Evolutionary conservation across 2,329 filamentous ascomycete species (phyloP).

Genomic region (Alternaria arborescens): DNA sequence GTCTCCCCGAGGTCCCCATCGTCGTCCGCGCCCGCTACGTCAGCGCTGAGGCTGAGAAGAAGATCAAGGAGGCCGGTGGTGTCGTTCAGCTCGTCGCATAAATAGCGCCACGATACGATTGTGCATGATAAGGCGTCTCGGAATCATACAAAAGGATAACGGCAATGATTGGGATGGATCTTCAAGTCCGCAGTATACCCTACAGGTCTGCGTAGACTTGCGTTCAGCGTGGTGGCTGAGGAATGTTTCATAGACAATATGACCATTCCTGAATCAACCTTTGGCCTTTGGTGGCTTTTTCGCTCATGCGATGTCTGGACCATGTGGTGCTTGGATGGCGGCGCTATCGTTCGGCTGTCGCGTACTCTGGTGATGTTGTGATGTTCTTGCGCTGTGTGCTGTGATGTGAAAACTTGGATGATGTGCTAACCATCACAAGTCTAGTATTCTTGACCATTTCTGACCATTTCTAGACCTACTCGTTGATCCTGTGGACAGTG

Average conservation of each 20-base stretch:
- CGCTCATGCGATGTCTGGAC: neutral
- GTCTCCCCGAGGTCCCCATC: constrained; percentile 89
- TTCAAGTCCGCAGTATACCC: constrained; percentile 39
- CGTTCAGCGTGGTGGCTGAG: constrained; percentile 62
- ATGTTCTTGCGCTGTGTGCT: neutral
- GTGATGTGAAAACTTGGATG: neutral
- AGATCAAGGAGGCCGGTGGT: constrained; percentile 98
- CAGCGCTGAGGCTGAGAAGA: constrained; percentile 94
- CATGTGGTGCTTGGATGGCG: neutral
- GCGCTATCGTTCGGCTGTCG: neutral
- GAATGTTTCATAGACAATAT: constrained; percentile 56
- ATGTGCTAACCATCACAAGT: neutral
- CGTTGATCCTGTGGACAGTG: too few relatives aligned
- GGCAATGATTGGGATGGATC: constrained; percentile 31
- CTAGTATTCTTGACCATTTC: neutral
- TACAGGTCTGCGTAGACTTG: constrained; percentile 30
- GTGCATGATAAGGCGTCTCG: constrained; percentile 41
- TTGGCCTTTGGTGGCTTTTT: constrained; percentile 5
- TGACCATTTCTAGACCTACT: neutral
- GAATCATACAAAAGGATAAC: constrained; percentile 35
- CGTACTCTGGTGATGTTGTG: constrained; percentile 4
- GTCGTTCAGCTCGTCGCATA: constrained; percentile 95
- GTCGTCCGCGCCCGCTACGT: constrained; percentile 96
- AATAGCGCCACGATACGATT: constrained; percentile 21
- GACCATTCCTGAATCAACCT: constrained; percentile 63